Percentiles rank a stretch among this genome's conserved stretches.
Evolutionary conservation across 208 protist genomes (phyloP).

Genomic region (Acanthamoeba lenticulata): DNA sequence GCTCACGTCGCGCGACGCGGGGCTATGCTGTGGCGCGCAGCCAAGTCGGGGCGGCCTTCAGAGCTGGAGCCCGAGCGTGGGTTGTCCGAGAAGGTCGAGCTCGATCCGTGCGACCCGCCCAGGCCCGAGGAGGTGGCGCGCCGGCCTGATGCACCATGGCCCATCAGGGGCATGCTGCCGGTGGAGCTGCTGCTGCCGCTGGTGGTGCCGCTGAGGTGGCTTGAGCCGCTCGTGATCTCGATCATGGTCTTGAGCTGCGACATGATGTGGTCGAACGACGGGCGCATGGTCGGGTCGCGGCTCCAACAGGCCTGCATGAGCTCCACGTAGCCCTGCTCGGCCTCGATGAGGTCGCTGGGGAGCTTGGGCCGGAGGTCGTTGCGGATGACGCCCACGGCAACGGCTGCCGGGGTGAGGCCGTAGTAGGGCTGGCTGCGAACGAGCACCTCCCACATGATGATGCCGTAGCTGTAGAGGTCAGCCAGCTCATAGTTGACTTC

Average conservation of each 20-base stretch:
- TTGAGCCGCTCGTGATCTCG: neutral
- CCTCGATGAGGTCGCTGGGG: neutral
- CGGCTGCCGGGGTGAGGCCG: neutral
- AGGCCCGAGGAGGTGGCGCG: no score
- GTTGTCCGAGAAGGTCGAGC: neutral
- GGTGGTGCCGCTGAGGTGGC: neutral
- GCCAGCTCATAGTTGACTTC: neutral
- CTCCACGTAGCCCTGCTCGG: neutral
- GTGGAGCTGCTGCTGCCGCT: neutral
- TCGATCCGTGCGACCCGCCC: no score
- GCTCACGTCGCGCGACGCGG: neutral
- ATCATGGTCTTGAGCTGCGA: slow-evolving; percentile 8
- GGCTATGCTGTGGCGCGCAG: neutral
- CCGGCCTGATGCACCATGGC: neutral
- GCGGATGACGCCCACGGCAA: slow-evolving; percentile 25
- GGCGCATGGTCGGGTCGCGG: neutral
- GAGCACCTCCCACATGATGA: slow-evolving; percentile 64
- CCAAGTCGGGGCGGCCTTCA: neutral
- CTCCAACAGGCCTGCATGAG: slow-evolving; percentile 27
- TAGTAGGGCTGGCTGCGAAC: neutral
- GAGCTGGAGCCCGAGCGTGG: neutral
- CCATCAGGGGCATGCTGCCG: neutral
- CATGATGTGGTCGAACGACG: slow-evolving; percentile 54
- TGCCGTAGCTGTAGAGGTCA: slow-evolving; percentile 32
- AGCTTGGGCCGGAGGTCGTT: slow-evolving; percentile 30